Evolutionary conservation across 805 yeast genomes (phyloP).

Genomic region (Saturnispora kantuleensis): DNA sequence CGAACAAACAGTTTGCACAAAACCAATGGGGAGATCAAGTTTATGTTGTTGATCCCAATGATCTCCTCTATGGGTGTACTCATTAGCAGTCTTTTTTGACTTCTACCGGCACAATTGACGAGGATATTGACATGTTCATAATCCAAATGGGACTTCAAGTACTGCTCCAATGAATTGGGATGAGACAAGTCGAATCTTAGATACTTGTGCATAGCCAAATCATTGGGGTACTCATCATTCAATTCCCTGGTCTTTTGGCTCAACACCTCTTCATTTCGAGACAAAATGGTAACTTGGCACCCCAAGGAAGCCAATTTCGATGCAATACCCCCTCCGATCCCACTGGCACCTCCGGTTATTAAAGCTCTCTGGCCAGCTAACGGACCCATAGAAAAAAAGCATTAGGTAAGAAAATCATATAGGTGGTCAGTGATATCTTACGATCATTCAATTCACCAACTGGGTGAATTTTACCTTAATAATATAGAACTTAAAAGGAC

Average conservation of each 20-base stretch:
- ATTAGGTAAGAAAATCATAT: too few relatives aligned
- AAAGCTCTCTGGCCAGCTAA: conserved; percentile 29
- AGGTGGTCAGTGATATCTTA: too few relatives aligned
- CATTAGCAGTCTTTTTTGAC: conserved; percentile 45
- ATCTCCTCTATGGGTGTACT: conserved; percentile 34
- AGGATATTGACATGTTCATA: conserved; percentile 35
- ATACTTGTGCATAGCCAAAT: conserved; percentile 22
- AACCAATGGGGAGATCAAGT: conserved; percentile 52
- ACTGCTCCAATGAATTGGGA: conserved; percentile 10
- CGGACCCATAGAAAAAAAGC: not conserved
- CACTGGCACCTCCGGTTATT: conserved; percentile 63
- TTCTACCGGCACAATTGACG: conserved; percentile 58
- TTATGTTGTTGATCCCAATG: conserved; percentile 38
- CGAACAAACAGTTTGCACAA: conserved; percentile 43
- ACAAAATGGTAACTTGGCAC: conserved; percentile 39
- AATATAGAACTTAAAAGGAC: too few relatives aligned
- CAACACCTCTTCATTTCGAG: conserved; percentile 36
- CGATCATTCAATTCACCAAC: too few relatives aligned
- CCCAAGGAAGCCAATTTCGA: conserved; percentile 40
- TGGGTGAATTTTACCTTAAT: too few relatives aligned
- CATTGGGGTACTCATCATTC: conserved; percentile 13
- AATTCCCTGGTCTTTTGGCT: conserved; percentile 16
- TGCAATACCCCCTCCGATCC: conserved; percentile 56
- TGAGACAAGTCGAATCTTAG: conserved; percentile 28
- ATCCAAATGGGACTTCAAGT: conserved; percentile 13